Evolutionary conservation across 768 basidiomycete genomes (phyloP), one percentile per base, ranked within the genome.

Genomic region (Mycena capillaripes): DNA sequence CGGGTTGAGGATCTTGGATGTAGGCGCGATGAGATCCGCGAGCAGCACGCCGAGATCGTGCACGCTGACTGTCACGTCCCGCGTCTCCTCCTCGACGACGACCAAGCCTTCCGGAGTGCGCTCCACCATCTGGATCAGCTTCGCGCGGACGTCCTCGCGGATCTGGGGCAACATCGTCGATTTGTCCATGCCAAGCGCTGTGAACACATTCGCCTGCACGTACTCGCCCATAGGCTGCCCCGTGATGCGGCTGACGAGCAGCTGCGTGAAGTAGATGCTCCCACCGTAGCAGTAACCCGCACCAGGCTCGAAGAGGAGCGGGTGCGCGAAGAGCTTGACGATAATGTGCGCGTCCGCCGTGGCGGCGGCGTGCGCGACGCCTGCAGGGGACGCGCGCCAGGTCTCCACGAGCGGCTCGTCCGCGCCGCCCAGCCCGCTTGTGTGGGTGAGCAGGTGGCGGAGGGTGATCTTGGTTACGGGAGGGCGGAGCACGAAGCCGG

Each of bases 371-470:
- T 58, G 46, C n/a, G 57, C 65, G 6, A 23, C 59, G 9, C 57
- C 63, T 10, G 59, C 58, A 17, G 64, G 50, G 21, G 71, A 60
- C 25, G 60, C 55, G 6, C 60, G 52, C 71, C 71, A 73, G 14
- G 25, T 16, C 25, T 73, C 34, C 10, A 73, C 71, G 2, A 73
- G 62, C 19, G 71, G 61, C 14, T 64, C 44, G n/a, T 63, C 66
- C 21, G 27, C 36, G 23, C 52, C 62, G 19, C 46, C 55, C 9
- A 74, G 17, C 12, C 72, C 72, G 38, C 72, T 74, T 29, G 58
- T 34, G 42, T 74, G 72, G 19, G 72, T 70, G 36, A 74, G 72
- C n/a, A 74, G 59, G 27, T 74, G 72, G 46, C 68, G 72, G n/a
- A 74, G 68, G 9, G 72, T 74, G 46, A 74, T 66, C n/a, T 59